phyloP scores from a whole-genome alignment of 768 basidiomycete species.

The Mycena chlorophos region DNA sequence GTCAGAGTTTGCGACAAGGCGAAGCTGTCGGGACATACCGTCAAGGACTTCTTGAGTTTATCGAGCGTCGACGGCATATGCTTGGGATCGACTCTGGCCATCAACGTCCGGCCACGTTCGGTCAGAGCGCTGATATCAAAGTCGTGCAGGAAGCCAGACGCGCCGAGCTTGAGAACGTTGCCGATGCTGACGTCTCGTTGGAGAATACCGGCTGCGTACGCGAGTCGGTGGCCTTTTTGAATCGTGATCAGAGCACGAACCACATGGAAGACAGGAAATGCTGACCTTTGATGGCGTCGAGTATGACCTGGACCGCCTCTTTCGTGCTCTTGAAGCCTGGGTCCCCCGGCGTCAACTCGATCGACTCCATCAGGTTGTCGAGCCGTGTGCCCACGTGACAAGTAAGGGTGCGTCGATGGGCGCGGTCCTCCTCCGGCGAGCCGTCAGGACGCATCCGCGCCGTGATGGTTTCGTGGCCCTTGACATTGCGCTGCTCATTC shows the following conservation, averaged over 20 bases:
- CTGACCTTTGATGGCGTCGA: conserved; percentile 5
- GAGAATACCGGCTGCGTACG: conserved; percentile 6
- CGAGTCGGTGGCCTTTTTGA: conserved; percentile 5
- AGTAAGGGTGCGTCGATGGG: conserved; percentile 1
- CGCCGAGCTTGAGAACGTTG: neutral
- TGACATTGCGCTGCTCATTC: neutral
- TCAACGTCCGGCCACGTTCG: neutral
- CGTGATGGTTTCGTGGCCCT: conserved; percentile 1
- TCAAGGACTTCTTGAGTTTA: neutral
- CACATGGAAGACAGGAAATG: neutral
- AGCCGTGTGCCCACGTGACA: neutral
- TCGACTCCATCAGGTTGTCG: no score
- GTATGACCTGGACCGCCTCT: neutral
- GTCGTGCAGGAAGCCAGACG: conserved; percentile 7
- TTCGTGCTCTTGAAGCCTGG: neutral
- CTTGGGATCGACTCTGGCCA: neutral
- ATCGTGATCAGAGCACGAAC: no score
- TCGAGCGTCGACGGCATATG: neutral
- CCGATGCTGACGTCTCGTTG: conserved; percentile 16
- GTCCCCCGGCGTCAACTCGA: no score
- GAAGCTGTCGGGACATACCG: neutral
- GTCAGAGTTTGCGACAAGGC: neutral
- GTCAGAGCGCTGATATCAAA: conserved; percentile 7
- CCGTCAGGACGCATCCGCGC: neutral
- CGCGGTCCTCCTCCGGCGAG: neutral